phyloP scores from a whole-genome alignment of 2,329 filamentous ascomycete genomes.

The Aspergillus aculeatinus region DNA sequence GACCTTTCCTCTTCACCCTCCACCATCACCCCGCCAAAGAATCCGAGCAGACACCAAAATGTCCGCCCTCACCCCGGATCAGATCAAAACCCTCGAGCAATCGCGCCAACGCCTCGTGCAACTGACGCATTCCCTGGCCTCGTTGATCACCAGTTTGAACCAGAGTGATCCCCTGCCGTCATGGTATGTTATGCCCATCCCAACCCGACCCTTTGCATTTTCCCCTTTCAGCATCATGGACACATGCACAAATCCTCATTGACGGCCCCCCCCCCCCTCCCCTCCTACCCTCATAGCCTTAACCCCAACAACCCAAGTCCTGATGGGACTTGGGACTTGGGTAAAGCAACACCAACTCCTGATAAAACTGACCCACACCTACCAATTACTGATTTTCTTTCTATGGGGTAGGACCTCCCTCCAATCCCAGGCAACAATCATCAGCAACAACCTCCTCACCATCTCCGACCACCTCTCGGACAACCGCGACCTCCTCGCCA shows the following conservation, averaged over 20 bases:
- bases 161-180: constrained; percentile 66
- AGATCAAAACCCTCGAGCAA: constrained; percentile 66
- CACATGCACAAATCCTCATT: no score
- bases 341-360: not conserved
- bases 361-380: not conserved
- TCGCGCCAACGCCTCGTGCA: constrained; percentile 67
- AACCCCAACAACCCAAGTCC: no score
- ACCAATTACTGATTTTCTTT: no score
- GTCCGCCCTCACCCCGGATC: constrained; percentile 40
- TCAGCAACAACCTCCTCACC: constrained; percentile 67
- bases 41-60: constrained; percentile 22
- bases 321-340: fast-evolving
- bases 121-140: constrained; percentile 66
- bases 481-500: constrained; percentile 66
- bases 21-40: not conserved
- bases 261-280: no score
- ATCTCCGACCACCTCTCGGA: constrained; percentile 65
- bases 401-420: constrained; percentile 60
- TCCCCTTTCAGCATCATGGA: no score
- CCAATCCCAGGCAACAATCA: constrained; percentile 69
- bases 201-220: not conserved
- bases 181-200: constrained; percentile 57
- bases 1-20: not conserved
- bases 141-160: constrained; percentile 61
- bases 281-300: no score